Evolutionary conservation across 192 early-diverging fungal species (phyloP).

Genomic region (Gonapodya sp.): DNA sequence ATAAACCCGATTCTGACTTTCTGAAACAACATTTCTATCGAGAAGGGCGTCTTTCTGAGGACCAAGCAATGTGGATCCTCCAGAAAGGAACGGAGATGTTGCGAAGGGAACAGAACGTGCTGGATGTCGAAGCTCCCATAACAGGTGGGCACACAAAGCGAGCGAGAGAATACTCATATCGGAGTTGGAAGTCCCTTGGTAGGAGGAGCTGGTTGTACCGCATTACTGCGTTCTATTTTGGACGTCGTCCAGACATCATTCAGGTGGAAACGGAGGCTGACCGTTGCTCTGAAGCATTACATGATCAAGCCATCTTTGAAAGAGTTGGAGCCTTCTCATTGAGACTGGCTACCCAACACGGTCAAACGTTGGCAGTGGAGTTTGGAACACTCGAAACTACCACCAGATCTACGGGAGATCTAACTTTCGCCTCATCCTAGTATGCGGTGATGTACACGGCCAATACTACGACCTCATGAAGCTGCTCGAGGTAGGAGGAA

Average conservation of each 20-base stretch:
- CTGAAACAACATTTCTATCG: slow-evolving; percentile 86
- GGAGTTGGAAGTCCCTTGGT: not conserved
- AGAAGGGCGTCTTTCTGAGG: slow-evolving; percentile 84
- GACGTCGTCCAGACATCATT: no score
- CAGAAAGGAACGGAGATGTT: slow-evolving; percentile 71
- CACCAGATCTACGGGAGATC: not conserved
- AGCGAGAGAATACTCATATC: no score
- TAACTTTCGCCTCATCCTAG: slow-evolving; percentile 24
- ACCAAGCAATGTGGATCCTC: slow-evolving; percentile 84
- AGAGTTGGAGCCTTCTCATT: no score
- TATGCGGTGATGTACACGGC: slow-evolving; percentile 97
- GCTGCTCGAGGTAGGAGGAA: slow-evolving; percentile 93
- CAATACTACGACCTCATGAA: slow-evolving; percentile 98
- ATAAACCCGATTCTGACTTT: slow-evolving; percentile 71
- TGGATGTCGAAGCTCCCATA: slow-evolving; percentile 84
- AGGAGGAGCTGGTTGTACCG: no score
- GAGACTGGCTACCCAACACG: no score
- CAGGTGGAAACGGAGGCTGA: no score
- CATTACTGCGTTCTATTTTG: no score
- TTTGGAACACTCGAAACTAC: no score
- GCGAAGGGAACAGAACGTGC: slow-evolving; percentile 68
- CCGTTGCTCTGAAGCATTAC: no score
- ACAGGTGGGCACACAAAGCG: slow-evolving; percentile 73
- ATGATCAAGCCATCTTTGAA: no score
- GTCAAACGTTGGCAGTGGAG: no score